These are phyloP conservation scores for Salvia rosmarinus DNA, from an alignment of 257 asterid species.

Conservation along the genomic window DNA sequence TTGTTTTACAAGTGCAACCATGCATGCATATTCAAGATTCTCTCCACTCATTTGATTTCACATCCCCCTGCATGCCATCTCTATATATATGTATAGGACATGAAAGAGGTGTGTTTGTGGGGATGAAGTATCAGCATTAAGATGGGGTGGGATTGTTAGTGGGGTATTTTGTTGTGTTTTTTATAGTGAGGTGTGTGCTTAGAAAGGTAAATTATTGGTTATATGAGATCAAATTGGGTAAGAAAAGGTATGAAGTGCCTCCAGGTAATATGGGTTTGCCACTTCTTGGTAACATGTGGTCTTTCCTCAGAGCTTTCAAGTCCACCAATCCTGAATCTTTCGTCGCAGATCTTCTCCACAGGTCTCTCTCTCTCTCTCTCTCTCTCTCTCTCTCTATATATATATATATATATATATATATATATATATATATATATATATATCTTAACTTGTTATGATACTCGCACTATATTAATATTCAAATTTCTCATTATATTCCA, in stretches of 20 bases:
- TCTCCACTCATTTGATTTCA: no score
- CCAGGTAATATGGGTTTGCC: slow-evolving; percentile 98
- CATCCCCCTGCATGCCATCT: no score
- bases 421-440: no score
- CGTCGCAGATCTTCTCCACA: slow-evolving; percentile 45
- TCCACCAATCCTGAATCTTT: slow-evolving; percentile 75
- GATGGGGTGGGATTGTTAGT: no score
- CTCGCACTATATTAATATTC: no score
- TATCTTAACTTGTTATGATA: no score
- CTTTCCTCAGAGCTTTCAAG: slow-evolving; percentile 80
- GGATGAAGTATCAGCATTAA: no score
- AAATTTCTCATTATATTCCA: no score
- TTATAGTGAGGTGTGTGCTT: slow-evolving; percentile 40
- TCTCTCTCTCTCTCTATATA: no score
- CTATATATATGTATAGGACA: not conserved
- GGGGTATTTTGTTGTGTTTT: no score
- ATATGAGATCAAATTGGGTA: slow-evolving; percentile 57
- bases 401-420: no score
- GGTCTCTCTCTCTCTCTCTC: slow-evolving; percentile 34
- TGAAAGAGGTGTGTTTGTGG: not conserved
- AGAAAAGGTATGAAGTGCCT: slow-evolving; percentile 52
- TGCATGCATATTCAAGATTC: not conserved
- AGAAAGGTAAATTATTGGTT: slow-evolving; percentile 52
- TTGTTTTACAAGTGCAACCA: not conserved
- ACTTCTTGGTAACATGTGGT: slow-evolving; percentile 74